Evolutionary conservation across 768 basidiomycete genomes (phyloP).

Genomic region (Lactarius deliciosus): DNA sequence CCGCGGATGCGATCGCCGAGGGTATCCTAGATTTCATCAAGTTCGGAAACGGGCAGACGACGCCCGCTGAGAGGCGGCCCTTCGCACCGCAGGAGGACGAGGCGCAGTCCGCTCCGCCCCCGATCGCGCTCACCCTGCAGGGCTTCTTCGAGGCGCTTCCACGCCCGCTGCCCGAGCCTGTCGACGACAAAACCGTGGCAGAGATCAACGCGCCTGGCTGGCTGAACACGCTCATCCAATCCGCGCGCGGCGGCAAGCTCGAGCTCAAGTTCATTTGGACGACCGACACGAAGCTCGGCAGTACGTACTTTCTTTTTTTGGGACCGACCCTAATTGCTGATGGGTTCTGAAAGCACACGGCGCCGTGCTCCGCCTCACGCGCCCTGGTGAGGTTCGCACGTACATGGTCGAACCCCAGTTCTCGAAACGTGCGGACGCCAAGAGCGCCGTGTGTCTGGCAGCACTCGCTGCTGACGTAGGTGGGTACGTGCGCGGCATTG

Average conservation of each 20-base stretch:
- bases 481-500: slow-evolving; percentile 50
- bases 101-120: slow-evolving; percentile 16
- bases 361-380: slow-evolving; percentile 58
- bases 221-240: slow-evolving; percentile 52
- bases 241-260: slow-evolving; percentile 50
- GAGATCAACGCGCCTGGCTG: slow-evolving; percentile 57
- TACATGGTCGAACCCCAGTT: slow-evolving; percentile 67
- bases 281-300: slow-evolving; percentile 42
- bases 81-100: slow-evolving; percentile 24
- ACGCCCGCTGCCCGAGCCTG: slow-evolving; percentile 56
- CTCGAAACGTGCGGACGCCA: slow-evolving; percentile 61
- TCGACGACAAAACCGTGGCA: slow-evolving; percentile 45
- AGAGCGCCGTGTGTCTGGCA: slow-evolving; percentile 61
- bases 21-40: slow-evolving; percentile 60
- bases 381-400: slow-evolving; percentile 50
- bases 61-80: slow-evolving; percentile 34
- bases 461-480: slow-evolving; percentile 66
- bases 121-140: slow-evolving; percentile 43
- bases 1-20: slow-evolving; percentile 50
- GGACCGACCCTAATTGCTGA: neutral
- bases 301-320: slow-evolving; percentile 39
- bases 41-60: slow-evolving; percentile 51
- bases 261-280: slow-evolving; percentile 46
- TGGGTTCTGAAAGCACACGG: slow-evolving; percentile 49
- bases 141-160: slow-evolving; percentile 65